Base-by-base conservation (phyloP, 2,329 filamentous ascomycete genomes). In the Paraconiothyrium sp. region DNA sequence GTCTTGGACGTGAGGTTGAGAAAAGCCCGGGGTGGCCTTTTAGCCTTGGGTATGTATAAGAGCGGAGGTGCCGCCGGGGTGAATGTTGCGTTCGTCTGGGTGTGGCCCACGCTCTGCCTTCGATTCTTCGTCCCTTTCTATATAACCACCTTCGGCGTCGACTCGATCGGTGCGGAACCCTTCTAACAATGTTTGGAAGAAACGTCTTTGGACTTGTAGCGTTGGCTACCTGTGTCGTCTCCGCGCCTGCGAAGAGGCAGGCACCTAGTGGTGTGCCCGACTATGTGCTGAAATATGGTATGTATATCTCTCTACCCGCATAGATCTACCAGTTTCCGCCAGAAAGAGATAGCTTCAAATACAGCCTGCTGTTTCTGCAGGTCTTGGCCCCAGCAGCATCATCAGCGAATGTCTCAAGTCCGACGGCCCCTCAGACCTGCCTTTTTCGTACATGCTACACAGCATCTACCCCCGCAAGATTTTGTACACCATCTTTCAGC, bases 271-370 rank as follows among this genome's bases (percentile, higher is more conserved):
- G 69, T n/a, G 69, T 79, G 0, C 78, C 78, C 13, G 71, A 76
- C 27, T 80, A 74, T 67, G 76, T 79, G 0, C 24, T 79, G 14
- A 78, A 76, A 52, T 79, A 80, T 71, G 78, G 78, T 79, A 56
- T 52, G 73, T 64, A 55, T 11, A 16, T 16, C 10, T 10, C 39
- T 35, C 22, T 8, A 37, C 59, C 1, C 5, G 11, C 24, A 35
- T 30, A 22, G 3, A 35, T 16, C 10, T 13, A 32, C 27, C 27
- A 30, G 27, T 30, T 30, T 30, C 27, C 27, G 27, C 27, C 27
- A 6, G 39, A 41, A 41, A 41, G 39, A 20, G 16, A 41, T n/a
- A 16, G 14, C n/a, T 7, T n/a, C 8, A n/a, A 3, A 20, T 35
- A 3, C 48, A 50, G 30, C n/a, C n/a, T 50, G 47, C 30, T 50